Base-by-base conservation (phyloP, 768 basidiomycete genomes). In the Serpula lacrymans region DNA sequence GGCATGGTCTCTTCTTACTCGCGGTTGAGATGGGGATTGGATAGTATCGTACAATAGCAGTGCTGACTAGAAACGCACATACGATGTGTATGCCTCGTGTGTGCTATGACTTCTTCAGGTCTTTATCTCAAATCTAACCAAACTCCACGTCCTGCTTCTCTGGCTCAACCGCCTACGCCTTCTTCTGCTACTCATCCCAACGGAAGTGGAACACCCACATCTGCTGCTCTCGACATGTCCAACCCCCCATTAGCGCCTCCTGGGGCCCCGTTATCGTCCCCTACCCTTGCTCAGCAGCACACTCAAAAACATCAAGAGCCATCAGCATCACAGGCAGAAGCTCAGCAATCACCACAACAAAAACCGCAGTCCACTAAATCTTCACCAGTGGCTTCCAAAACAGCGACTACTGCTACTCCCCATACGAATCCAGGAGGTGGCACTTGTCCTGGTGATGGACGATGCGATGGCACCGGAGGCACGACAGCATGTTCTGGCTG, bases 381-480 rank as follows among this genome's bases (percentile, higher is more conserved):
- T 31, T 45, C 60, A 7, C 37, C 59, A 36, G 39, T 57, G 12
- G 62, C 58, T 38, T 53, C 58, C 43, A 38, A 34, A 57, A 45
- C 54, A 36, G 46, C 46, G 39, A 52, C 59, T 50, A 58, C 67
- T 49, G 58, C 57, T 50, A n/a, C n/a, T n/a, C n/a, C n/a, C 39
- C 65, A 53, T 51, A 41, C 48, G 52, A 54, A 45, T 40, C 37
- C 47, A 56, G 45, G 52, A 42, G 58, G 60, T 23, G 85, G 87
- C 47, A 94, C 94, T n/a, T 99, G 96, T 64, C 96, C 96, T 3
- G 96, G 96, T 42, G 96, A 97, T 67, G 96, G 96, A 24, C 78
- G 89, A 51, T 99, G 96, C 67, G 91, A 99, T 66, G 96, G 96
- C 50, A 94, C 90, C 10, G 96, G 96, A 53, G 96, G 96, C 39